phyloP scores from a whole-genome alignment of 2,329 filamentous ascomycete species.

The Sporothrix protearum region DNA sequence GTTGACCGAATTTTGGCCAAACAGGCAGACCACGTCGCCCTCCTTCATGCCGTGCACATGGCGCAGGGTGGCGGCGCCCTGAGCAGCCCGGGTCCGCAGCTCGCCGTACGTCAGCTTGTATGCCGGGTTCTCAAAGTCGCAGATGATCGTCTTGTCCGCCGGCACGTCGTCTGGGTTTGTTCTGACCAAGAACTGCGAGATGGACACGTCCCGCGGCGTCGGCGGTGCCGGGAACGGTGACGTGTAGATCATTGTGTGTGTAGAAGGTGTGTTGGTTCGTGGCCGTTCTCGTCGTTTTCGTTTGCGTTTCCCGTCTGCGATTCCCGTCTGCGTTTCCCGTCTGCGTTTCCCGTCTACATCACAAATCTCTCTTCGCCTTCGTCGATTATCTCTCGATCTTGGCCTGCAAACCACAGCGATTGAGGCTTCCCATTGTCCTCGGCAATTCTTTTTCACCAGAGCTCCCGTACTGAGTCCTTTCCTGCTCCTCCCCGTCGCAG shows the following conservation, averaged over 20 bases:
- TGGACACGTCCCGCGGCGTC: conserved; percentile 29
- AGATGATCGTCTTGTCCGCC: conserved; percentile 27
- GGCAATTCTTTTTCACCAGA: not conserved
- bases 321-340: too few relatives aligned
- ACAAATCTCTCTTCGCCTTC: not conserved
- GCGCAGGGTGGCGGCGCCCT: conserved; percentile 11
- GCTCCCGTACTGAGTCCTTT: not conserved
- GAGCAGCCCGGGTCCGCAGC: conserved; percentile 21
- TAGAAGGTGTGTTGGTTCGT: not conserved
- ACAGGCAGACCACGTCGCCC: conserved; percentile 15
- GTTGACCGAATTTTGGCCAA: conserved; percentile 21
- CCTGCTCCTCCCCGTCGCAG: not conserved
- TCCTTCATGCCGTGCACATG: not conserved
- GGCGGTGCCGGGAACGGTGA: conserved; percentile 16
- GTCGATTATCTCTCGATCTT: not conserved
- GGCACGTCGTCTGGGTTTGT: conserved; percentile 32
- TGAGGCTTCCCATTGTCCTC: not conserved
- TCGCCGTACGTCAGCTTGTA: conserved; percentile 21
- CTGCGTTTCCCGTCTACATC: too few relatives aligned
- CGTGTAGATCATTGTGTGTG: conserved; percentile 17
- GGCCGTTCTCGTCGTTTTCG: not conserved
- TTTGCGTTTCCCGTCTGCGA: too few relatives aligned
- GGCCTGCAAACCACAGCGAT: not conserved
- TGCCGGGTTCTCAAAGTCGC: conserved; percentile 29
- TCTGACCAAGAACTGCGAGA: conserved; percentile 31